Conservation (phyloP, 441 rosid species). For the Gossypium armourianum region DNA sequence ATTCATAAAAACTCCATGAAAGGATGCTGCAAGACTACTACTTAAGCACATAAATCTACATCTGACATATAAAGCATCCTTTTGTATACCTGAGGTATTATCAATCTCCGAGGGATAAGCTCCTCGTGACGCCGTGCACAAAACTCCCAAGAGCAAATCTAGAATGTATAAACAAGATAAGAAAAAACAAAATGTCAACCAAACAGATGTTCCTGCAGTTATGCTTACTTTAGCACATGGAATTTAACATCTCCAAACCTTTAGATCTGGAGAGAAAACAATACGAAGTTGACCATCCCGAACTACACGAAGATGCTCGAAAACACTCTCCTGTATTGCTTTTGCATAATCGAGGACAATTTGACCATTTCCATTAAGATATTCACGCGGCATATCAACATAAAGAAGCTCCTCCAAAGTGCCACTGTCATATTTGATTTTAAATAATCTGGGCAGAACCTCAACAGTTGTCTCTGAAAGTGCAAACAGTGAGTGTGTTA, state of each 20-base stretch:
- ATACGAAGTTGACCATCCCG: slow-evolving; percentile 39
- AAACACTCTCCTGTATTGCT: slow-evolving; percentile 38
- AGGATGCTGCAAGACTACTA: neutral
- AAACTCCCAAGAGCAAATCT: slow-evolving; percentile 54
- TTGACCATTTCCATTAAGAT: slow-evolving; percentile 28
- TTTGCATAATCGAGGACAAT: slow-evolving; percentile 35
- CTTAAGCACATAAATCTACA: slow-evolving; percentile 7
- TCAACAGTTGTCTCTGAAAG: slow-evolving; percentile 34
- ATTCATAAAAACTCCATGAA: neutral
- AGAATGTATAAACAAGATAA: slow-evolving; percentile 10
- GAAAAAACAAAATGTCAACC: slow-evolving; percentile 6
- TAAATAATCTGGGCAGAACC: slow-evolving; percentile 37
- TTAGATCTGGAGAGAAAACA: slow-evolving; percentile 33
- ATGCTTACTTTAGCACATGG: neutral
- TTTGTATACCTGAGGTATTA: slow-evolving; percentile 37
- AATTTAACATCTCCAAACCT: slow-evolving; percentile 21
- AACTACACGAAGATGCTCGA: slow-evolving; percentile 41
- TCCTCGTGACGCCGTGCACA: slow-evolving; percentile 45
- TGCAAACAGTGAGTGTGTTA: neutral
- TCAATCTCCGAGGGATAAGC: slow-evolving; percentile 42
- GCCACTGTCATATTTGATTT: slow-evolving; percentile 40
- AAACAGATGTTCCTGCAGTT: neutral
- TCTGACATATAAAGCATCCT: slow-evolving; percentile 5
- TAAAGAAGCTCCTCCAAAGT: slow-evolving; percentile 36
- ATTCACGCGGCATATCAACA: slow-evolving; percentile 34